phyloP scores from a whole-genome alignment of 345 rosid genomes.

The Brassica napus region Da-Ae NC_063439.1:27646001-27646500 shows the following conservation, averaged over 20 bases:
- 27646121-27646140: background rate
- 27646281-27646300: background rate
- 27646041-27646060: too few relatives aligned
- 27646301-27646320: background rate
- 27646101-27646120: background rate
- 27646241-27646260: background rate
- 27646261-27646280: background rate
- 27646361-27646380: background rate
- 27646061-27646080: too few relatives aligned
- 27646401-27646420: conserved; percentile 26
- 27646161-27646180: background rate
- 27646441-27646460: conserved; percentile 25
- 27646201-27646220: background rate
- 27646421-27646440: background rate
- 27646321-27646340: background rate
- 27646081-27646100: background rate
- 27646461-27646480: conserved; percentile 13
- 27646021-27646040: too few relatives aligned
- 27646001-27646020: too few relatives aligned
- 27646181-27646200: background rate
- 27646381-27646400: conserved; percentile 19
- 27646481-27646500: background rate
- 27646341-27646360: background rate
- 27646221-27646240: background rate
- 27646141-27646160: background rate